A percentile compares a stretch with the other conserved stretches of the same genome.
Evolutionary conservation across 1,139 yeast species (phyloP).

Genomic region (Candida glucosophila): DNA sequence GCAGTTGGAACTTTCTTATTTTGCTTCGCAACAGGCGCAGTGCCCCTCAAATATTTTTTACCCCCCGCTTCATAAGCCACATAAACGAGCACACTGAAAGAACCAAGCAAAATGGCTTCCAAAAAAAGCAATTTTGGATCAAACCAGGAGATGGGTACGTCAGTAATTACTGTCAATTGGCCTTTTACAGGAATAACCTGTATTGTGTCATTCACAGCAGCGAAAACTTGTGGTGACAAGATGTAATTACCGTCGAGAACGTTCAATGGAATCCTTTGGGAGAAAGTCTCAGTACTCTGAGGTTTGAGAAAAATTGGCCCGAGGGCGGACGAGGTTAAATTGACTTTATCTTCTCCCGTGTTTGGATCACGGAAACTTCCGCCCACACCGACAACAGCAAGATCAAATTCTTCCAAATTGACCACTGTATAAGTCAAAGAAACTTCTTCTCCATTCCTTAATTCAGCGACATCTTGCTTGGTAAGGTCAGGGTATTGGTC

Average conservation of each 20-base stretch:
- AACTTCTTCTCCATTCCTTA: conserved; percentile 45
- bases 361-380: conserved; percentile 58
- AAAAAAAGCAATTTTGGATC: conserved; percentile 66
- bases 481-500: conserved; percentile 31
- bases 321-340: conserved; percentile 56
- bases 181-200: conserved; percentile 52
- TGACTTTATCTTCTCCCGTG: conserved; percentile 43
- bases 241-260: conserved; percentile 52
- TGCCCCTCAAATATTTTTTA: conserved; percentile 27
- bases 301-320: conserved; percentile 52
- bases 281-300: conserved; percentile 40
- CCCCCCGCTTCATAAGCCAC: conserved; percentile 39
- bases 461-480: conserved; percentile 29
- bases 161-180: conserved; percentile 51
- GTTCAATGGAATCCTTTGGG: conserved; percentile 48
- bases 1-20: conserved; percentile 17
- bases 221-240: conserved; percentile 52
- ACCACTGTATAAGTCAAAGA: conserved; percentile 45
- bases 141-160: conserved; percentile 59
- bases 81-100: conserved; percentile 46
- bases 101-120: conserved; percentile 43
- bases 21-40: conserved; percentile 25
- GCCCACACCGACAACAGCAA: conserved; percentile 62
- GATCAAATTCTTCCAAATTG: conserved; percentile 47
- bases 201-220: conserved; percentile 43